Evolutionary conservation across 371 early-diverging fungal genomes (phyloP).

Genomic region (Apophysomyces trapeziformis): DNA sequence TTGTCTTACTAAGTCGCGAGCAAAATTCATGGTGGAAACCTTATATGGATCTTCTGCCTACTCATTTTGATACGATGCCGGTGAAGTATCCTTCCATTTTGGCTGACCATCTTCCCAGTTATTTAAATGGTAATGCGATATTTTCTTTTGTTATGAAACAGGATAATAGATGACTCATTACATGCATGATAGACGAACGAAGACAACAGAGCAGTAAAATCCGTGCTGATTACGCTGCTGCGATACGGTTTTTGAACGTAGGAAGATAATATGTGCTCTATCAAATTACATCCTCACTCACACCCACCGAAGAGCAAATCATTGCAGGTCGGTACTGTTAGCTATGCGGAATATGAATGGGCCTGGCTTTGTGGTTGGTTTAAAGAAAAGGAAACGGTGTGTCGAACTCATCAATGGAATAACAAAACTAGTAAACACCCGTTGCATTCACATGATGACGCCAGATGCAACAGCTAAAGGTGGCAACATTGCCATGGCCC

Average conservation of each 20-base stretch:
- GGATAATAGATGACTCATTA: no score
- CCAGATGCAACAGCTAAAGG: slow-evolving; percentile 46
- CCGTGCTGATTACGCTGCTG: slow-evolving; percentile 43
- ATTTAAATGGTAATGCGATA: slow-evolving; percentile 36
- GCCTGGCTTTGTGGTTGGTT: slow-evolving; percentile 66
- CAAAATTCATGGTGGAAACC: slow-evolving; percentile 59
- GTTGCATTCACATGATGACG: slow-evolving; percentile 62
- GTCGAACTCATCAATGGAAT: background rate
- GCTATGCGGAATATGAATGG: slow-evolving; percentile 58
- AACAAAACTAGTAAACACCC: slow-evolving; percentile 56
- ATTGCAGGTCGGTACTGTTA: slow-evolving; percentile 13
- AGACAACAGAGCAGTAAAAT: slow-evolving; percentile 54
- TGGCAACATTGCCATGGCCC: slow-evolving; percentile 62
- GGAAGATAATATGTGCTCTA: background rate
- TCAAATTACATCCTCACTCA: background rate
- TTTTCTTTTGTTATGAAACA: no score
- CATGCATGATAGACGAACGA: slow-evolving; percentile 40
- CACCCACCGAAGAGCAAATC: no score
- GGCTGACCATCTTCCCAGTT: slow-evolving; percentile 44
- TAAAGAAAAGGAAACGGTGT: background rate
- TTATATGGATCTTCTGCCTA: slow-evolving; percentile 56
- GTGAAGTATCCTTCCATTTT: slow-evolving; percentile 52
- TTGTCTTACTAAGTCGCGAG: slow-evolving; percentile 44
- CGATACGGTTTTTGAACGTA: slow-evolving; percentile 46
- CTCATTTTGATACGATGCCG: slow-evolving; percentile 66